phyloP scores from a whole-genome alignment of 257 asterid genomes.

The Gynochthodes officinalis region DNA sequence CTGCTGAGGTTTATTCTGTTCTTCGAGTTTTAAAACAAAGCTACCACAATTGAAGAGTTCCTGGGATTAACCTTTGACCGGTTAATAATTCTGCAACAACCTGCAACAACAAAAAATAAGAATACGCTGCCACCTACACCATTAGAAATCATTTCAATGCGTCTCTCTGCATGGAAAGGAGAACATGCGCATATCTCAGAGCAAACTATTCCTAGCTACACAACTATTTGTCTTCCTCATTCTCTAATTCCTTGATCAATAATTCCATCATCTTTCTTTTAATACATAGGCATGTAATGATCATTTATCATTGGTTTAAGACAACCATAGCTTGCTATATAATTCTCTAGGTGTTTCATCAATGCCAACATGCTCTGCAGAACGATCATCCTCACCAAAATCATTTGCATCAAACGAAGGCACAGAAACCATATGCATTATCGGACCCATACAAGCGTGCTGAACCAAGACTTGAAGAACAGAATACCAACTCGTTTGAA shows the following conservation, averaged over 20 bases:
- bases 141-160: no score
- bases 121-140: neutral
- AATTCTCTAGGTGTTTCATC: slow-evolving; percentile 70
- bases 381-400: slow-evolving; percentile 24
- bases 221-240: slow-evolving; percentile 47
- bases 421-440: slow-evolving; percentile 72
- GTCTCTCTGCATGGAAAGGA: no score
- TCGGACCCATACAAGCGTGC: slow-evolving; percentile 51
- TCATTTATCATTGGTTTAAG: slow-evolving; percentile 84
- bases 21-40: no score
- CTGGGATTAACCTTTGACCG: no score
- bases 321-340: slow-evolving; percentile 76
- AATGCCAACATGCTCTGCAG: slow-evolving; percentile 57
- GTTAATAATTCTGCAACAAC: no score
- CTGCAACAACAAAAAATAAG: neutral
- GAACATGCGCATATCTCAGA: no score
- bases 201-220: slow-evolving; percentile 17
- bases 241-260: slow-evolving; percentile 68
- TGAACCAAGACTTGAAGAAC: slow-evolving; percentile 48
- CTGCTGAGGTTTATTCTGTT: no score
- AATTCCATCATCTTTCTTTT: slow-evolving; percentile 88
- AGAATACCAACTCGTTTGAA: slow-evolving; percentile 33
- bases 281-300: slow-evolving; percentile 94
- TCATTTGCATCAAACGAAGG: slow-evolving; percentile 37
- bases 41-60: no score